Base-by-base conservation (phyloP, 83 land plant genomes). In the Thuja plicata region DNA sequence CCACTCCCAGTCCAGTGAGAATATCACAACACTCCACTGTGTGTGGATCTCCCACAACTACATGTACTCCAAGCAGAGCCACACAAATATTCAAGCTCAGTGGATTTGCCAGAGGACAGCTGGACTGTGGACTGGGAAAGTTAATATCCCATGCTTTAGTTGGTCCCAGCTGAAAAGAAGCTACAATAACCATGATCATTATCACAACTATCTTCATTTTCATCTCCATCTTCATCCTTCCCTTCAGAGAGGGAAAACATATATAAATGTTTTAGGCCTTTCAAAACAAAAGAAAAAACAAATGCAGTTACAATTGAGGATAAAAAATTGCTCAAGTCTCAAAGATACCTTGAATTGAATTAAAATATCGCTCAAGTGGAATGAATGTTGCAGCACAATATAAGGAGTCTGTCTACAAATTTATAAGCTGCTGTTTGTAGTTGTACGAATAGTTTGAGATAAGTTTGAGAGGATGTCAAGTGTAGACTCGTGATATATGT, bases 1-100 rank as follows among this genome's bases (percentile, higher is more conserved):
- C 83, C 27, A 79, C 21, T 4, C 83, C 83, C n/a, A 79, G 43
- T 5, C 83, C 83, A 79, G 7, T 79, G 17, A 79, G 19, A 24
- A 79, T 79, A 79, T 79, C 83, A 79, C 83, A 79, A 21, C 83
- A 79, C 83, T 79, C 46, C 83, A 40, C 83, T 0, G 83, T 79
- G 83, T 19, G 19, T 19, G 83, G 83, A 79, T 79, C 43, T 19
- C 83, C 83, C 24, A 79, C 27, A 5, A 79, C 35, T 0, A 79
- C 46, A 40, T 79, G 83, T 79, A 79, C 24, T 79, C 83, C 83
- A 45, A 79, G 46, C 9, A 79, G 38, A 79, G 40, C 83, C 40
- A 79, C 83, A 38, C 83, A 79, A 24, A 79, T 46, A 79, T 79
- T 79, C 83, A 79, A 24, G 35, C 83, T 79, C 83, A 79, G 16